Evolutionary conservation across 1,139 yeast species (phyloP), one percentile per base, ranked within the genome.

Genomic region (Magnusiomyces suaveolens): DNA sequence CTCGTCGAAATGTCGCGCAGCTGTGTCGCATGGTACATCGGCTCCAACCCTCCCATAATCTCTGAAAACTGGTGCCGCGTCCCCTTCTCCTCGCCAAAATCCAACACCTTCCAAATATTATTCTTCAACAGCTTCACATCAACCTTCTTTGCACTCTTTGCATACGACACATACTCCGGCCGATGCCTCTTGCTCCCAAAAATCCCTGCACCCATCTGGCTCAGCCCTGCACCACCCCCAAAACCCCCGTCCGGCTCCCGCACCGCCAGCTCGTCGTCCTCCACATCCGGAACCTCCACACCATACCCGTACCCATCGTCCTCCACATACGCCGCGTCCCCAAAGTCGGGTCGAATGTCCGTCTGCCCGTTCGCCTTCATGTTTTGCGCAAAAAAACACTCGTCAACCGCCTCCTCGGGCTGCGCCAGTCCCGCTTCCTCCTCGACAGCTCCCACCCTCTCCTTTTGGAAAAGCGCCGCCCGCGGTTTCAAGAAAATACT

Each of bases 101-200:
- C 64, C 48, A 74, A 59, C 0, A 81, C 78, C 39, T 76, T 75
- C 97, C 97, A 92, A 48, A 92, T 66, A 64, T 88, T 88, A 59
- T 86, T 87, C 70, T 92, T 92, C 57, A 92, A 74, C 43, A 77
- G 72, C 62, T 81, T 81, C 48, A 92, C 86, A 66, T 92, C 95
- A 21, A 92, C 96, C 60, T 84, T 78, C 67, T 89, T 90, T 2
- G 97, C 92, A 2, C 83, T 81, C 54, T 85, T 76, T 1, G 97
- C 87, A 63, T 83, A 89, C 59, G 78, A 82, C 50, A 89, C 82
- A 60, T 80, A 80, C 52, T 83, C 87, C 0, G 84, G 81, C 56
- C 85, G 72, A 16, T 64, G 62, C 14, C 61, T 53, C 24, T 57
- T 32, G 33, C 54, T 53, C 8, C 54, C 55, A 38, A 38, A 38